Evolutionary conservation across 257 asterid genomes (phyloP).

Genomic region (Echium plantagineum): DNA sequence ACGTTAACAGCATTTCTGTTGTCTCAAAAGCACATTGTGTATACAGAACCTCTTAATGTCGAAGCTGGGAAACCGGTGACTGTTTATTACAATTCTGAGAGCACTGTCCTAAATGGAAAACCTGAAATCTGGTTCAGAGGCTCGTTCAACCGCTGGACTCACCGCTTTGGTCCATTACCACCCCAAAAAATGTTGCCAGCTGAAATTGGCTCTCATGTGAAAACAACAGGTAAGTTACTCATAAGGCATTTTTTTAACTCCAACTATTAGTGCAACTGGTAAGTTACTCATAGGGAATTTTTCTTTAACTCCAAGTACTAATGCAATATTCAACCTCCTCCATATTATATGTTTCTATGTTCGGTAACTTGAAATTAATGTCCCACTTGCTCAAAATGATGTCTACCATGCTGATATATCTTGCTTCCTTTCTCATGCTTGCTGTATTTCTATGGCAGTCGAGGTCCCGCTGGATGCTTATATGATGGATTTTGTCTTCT

Average conservation of each 20-base stretch:
- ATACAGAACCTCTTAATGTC: slow-evolving; percentile 83
- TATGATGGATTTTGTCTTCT: slow-evolving; percentile 93
- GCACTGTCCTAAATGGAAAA: slow-evolving; percentile 81
- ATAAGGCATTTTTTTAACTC: not conserved
- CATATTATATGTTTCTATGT: not conserved
- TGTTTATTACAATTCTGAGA: slow-evolving; percentile 71
- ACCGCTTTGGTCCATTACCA: slow-evolving; percentile 70
- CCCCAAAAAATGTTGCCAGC: slow-evolving; percentile 78
- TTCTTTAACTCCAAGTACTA: not conserved
- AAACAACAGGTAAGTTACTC: slow-evolving; percentile 55
- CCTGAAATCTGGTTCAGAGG: slow-evolving; percentile 94
- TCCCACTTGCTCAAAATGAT: not conserved
- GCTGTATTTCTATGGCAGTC: slow-evolving; percentile 39
- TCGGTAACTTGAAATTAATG: not conserved
- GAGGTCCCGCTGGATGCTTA: slow-evolving; percentile 93
- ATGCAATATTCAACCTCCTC: not conserved
- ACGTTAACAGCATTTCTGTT: slow-evolving; percentile 67
- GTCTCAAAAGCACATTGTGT: slow-evolving; percentile 87
- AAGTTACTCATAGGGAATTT: slow-evolving; percentile 7
- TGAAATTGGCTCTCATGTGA: slow-evolving; percentile 58
- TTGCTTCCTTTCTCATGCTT: slow-evolving; percentile 12
- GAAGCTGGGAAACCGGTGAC: slow-evolving; percentile 76
- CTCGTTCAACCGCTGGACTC: slow-evolving; percentile 96
- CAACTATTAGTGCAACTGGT: slow-evolving; percentile 52
- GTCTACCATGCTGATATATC: not conserved